A percentile compares a stretch with the other conserved stretches of the same genome.
Conservation (phyloP, 164 flowering plant genomes). For the Liriodendron chinense region DNA sequence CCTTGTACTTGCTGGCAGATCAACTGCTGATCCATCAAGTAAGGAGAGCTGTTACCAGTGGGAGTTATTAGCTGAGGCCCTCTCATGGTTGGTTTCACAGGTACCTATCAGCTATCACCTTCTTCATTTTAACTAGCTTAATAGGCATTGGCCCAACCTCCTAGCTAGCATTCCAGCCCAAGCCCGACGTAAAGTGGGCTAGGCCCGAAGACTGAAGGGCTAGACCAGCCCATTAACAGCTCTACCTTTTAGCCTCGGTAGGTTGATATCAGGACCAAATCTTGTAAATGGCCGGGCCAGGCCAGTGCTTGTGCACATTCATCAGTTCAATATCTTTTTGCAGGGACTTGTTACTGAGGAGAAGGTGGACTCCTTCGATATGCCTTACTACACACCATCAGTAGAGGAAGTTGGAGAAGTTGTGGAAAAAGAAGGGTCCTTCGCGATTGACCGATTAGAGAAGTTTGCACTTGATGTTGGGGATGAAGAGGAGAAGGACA, state of each 20-base stretch:
- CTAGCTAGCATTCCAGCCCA: neutral
- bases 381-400: conserved; percentile 46
- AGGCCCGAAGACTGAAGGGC: too few species aligned
- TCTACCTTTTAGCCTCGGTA: too few species aligned
- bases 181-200: too few species aligned
- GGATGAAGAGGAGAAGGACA: conserved; percentile 22
- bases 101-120: conserved; percentile 15
- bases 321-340: too few species aligned
- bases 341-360: conserved; percentile 42
- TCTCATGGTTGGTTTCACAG: conserved; percentile 17
- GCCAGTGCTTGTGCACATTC: neutral
- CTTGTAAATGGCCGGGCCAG: too few species aligned
- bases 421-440: conserved; percentile 45
- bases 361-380: conserved; percentile 41
- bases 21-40: conserved; percentile 11
- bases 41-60: conserved; percentile 19
- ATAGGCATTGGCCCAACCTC: too few species aligned
- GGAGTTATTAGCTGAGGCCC: conserved; percentile 22
- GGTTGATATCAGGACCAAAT: too few species aligned
- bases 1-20: conserved; percentile 17
- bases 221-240: too few species aligned
- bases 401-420: conserved; percentile 28
- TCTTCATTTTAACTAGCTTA: neutral
- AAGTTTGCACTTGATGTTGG: conserved; percentile 32
- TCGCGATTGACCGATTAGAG: conserved; percentile 29